These are phyloP conservation scores for Anacardium occidentale DNA, from an alignment of 345 rosid species.

Conservation along the genomic window DNA sequence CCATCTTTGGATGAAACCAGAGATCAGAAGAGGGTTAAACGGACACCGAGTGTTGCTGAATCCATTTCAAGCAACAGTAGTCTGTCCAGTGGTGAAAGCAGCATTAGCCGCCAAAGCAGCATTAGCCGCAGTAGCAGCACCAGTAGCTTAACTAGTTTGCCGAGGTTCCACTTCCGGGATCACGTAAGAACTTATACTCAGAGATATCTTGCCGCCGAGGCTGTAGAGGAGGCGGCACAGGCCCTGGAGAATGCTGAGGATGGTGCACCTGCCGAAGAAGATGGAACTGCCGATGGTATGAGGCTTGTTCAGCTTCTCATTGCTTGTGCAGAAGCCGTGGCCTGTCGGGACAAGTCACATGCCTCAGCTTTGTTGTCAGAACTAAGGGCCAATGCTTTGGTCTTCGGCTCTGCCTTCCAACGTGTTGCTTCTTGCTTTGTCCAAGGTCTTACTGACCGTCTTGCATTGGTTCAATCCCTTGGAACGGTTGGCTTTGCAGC, in stretches of 20 bases:
- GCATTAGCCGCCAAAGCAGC: slow-evolving; percentile 36
- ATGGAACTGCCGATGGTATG: slow-evolving; percentile 44
- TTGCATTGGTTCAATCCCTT: slow-evolving; percentile 45
- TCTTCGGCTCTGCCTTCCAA: slow-evolving; percentile 62
- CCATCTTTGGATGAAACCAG: slow-evolving; percentile 23
- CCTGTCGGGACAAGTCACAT: slow-evolving; percentile 58
- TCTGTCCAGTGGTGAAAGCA: neutral
- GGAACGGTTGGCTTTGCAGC: slow-evolving; percentile 32
- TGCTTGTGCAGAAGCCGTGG: slow-evolving; percentile 68
- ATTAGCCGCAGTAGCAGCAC: slow-evolving; percentile 36
- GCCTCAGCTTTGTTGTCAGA: slow-evolving; percentile 52
- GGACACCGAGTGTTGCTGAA: slow-evolving; percentile 31
- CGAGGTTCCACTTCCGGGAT: slow-evolving; percentile 43
- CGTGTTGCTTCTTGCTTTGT: slow-evolving; percentile 71
- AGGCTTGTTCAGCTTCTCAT: slow-evolving; percentile 54
- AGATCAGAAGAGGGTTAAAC: slow-evolving; percentile 37
- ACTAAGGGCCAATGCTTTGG: slow-evolving; percentile 46
- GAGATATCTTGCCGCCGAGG: slow-evolving; percentile 46
- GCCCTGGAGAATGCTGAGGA: slow-evolving; percentile 21
- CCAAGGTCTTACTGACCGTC: slow-evolving; percentile 55
- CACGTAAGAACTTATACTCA: slow-evolving; percentile 41
- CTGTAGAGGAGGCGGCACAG: slow-evolving; percentile 45
- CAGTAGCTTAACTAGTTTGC: slow-evolving; percentile 29
- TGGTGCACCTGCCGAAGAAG: slow-evolving; percentile 26
- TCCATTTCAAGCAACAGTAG: slow-evolving; percentile 23